Evolutionary conservation across 2,329 filamentous ascomycete genomes (phyloP), one percentile per base, ranked within the genome.

Genomic region (Uncinocarpus reesii): DNA sequence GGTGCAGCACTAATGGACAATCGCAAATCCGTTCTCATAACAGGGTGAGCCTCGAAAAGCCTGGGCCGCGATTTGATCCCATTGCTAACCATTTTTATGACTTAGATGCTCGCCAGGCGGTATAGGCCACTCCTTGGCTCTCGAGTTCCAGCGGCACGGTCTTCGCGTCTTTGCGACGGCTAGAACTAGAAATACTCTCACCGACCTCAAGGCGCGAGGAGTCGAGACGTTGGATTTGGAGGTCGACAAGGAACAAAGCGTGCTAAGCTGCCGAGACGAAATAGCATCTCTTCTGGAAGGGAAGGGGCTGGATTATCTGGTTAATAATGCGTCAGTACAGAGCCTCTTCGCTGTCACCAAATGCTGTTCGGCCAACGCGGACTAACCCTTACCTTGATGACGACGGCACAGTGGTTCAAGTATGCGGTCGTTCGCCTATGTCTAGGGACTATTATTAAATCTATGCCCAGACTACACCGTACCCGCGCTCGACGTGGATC

Each of bases 91-190:
- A 15, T 11, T 24, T 40, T 41, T 35, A 26, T 18, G 16, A 31
- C 28, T 48, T 20, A 71, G 71, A 36, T 72, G 74, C 58, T 72
- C 69, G 1, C 71, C 75, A 5, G 75, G 76, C 32, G 74, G 75
- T 46, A 79, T 81, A 52, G 78, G 78, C 23, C 71, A 80, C 56
- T 71, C 72, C 13, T 67, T 81, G 11, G 76, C 77, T 1, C 67
- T 69, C 15, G 75, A 79, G 56, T 81, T 81, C 57, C 69, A 77
- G 48, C 62, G 57, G 21, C 53, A 62, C 63, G 75, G 75, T 43
- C 65, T 76, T 49, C 70, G 73, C 20, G 78, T 81, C 47, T 72
- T 81, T 47, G 76, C 75, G 10, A 79, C 77, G 2, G 77, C 76
- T 10, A 71, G 77, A 56, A 66, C 74, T 48, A 66, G 71, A 32